These are phyloP conservation scores for Dothistroma pini DNA, from an alignment of 2,329 filamentous ascomycete genomes.

Conservation along the genomic window DNA sequence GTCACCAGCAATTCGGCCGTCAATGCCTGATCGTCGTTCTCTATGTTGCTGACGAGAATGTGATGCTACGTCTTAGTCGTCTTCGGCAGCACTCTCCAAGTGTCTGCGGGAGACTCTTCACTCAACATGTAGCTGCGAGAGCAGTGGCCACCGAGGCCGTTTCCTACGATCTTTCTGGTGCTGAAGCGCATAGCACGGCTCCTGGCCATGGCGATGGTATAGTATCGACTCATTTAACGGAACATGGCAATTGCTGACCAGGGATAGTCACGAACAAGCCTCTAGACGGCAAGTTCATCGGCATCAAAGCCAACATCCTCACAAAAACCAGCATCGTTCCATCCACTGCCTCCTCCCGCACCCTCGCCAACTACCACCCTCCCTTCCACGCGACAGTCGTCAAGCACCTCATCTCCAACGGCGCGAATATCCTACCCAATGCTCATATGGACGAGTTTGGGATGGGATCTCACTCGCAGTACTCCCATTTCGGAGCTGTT, in stretches of 20 bases:
- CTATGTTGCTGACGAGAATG: conserved; percentile 13
- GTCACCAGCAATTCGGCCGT: neutral
- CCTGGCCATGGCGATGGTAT: conserved; percentile 29
- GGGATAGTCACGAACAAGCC: conserved; percentile 2
- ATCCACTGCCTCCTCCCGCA: conserved; percentile 75
- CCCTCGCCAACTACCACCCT: conserved; percentile 64
- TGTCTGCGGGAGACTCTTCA: conserved; percentile 12
- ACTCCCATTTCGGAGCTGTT: conserved; percentile 66
- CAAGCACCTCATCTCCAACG: conserved; percentile 59
- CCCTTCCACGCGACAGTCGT: conserved; percentile 83
- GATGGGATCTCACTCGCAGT: conserved; percentile 79
- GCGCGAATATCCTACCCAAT: conserved; percentile 67
- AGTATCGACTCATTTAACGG: neutral
- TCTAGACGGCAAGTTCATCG: conserved; percentile 38
- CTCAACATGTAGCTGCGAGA: conserved; percentile 3
- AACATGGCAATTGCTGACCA: too few species aligned
- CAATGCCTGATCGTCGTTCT: neutral
- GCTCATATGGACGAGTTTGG: conserved; percentile 90
- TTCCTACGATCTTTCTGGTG: neutral
- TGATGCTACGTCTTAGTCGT: conserved; percentile 22
- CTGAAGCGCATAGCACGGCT: neutral
- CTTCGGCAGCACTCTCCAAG: conserved; percentile 16
- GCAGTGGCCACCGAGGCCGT: neutral
- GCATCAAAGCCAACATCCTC: conserved; percentile 52
- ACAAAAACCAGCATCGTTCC: conserved; percentile 31